Conservation (phyloP, 176 grass and related monocot species). For the Avena eriantha region DNA sequence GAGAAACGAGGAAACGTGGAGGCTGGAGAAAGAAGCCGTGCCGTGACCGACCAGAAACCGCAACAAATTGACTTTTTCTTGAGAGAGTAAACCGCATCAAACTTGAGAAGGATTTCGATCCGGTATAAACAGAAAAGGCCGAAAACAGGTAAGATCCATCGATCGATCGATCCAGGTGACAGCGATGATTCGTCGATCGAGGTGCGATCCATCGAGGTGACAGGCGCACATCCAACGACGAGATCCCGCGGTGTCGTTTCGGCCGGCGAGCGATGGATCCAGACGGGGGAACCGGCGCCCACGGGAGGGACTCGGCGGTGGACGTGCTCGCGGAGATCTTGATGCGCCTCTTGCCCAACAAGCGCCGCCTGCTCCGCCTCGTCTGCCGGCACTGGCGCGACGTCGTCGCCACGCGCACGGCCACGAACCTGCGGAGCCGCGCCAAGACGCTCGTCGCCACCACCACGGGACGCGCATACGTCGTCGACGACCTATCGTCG, state of each 20-base stretch:
- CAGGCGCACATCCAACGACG: neutral
- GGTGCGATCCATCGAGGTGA: too few relatives aligned
- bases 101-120: too few relatives aligned
- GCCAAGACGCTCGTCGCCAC: conserved; percentile 7
- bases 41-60: too few relatives aligned
- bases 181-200: too few relatives aligned
- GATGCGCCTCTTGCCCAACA: conserved; percentile 17
- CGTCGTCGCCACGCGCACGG: neutral
- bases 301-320: neutral
- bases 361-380: neutral
- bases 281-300: neutral
- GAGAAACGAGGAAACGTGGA: too few relatives aligned
- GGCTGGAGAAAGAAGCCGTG: too few relatives aligned
- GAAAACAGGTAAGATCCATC: too few relatives aligned
- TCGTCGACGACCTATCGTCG: neutral
- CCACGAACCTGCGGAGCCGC: neutral
- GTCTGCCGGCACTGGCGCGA: neutral
- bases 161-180: too few relatives aligned
- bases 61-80: too few relatives aligned
- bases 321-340: neutral
- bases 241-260: neutral
- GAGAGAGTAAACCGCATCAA: too few relatives aligned
- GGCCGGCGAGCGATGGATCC: neutral
- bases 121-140: too few relatives aligned
- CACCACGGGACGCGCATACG: neutral